Base-by-base conservation (phyloP, 1,284 basidiomycete genomes). In the Fomitiporia mediterranea region DNA sequence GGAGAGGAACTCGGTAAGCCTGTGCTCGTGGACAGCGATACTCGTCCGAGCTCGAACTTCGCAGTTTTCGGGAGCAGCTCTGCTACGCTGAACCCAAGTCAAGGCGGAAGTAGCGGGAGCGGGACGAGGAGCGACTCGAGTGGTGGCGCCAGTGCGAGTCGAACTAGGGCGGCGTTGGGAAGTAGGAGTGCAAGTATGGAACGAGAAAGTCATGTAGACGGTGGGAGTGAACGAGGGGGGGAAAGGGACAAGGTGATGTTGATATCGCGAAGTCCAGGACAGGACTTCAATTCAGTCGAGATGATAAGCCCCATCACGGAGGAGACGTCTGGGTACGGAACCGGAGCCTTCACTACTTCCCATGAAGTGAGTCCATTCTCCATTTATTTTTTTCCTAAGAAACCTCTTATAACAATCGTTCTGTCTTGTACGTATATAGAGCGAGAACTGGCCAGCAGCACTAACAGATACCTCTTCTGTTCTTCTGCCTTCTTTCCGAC, bases 201-300 rank as follows among this genome's bases (percentile, higher is more conserved):
- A n/a, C n/a, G n/a, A n/a, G n/a, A n/a, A n/a, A n/a, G n/a, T n/a
- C n/a, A n/a, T n/a, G n/a, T n/a, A n/a, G n/a, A n/a, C n/a, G n/a
- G n/a, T n/a, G n/a, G 21, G 40, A 17, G 15, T 5, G n/a, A 15
- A 13, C 2, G 40, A 32, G n/a, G 7, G 19, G n/a, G 46, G 37
- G 44, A 39, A 46, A 48, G 32, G 19, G 53, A 11, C 32, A 30
- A 25, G n/a, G 57, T 59, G 3, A 7, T 59, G 30, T 23, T 59
- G 42, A 59, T 59, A n/a, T 59, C 57, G 19, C 53, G 57, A 19
- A 42, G 38, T 21, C 57, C 57, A 1, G 57, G 57, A 30, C 51
- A 59, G 35, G 53, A 59, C 47, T 59, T 59, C 48, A 55, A 53
- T 32, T 54, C 52, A 15, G 46, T 48, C 32, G 44, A 34, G 21